Conservation (phyloP, 2,329 filamentous ascomycete genomes). For the Hypoxylon sp. region DNA sequence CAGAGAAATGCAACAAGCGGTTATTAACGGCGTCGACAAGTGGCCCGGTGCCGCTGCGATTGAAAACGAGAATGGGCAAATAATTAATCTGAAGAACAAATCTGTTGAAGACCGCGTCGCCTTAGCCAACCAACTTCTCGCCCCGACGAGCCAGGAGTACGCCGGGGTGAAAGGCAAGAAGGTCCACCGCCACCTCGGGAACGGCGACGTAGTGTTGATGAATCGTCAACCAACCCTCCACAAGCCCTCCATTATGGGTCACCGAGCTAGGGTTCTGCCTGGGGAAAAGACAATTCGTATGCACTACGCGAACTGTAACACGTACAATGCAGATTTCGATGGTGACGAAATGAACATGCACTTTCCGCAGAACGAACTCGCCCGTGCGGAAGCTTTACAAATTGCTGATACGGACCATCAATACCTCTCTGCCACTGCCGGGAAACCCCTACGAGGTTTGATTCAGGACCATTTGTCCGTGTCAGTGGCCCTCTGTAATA, state of each 20-base stretch:
- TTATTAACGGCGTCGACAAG: slow-evolving; percentile 92
- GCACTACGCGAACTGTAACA: slow-evolving; percentile 99
- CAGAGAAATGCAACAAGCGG: slow-evolving; percentile 93
- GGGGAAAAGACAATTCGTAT: slow-evolving; percentile 98
- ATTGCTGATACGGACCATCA: slow-evolving; percentile 98
- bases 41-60: slow-evolving; percentile 97
- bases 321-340: slow-evolving; percentile 99
- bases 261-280: slow-evolving; percentile 90
- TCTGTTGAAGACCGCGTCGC: slow-evolving; percentile 89
- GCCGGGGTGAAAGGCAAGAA: slow-evolving; percentile 92
- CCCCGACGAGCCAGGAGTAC: slow-evolving; percentile 81
- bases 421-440: slow-evolving; percentile 93
- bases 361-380: slow-evolving; percentile 97
- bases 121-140: slow-evolving; percentile 92
- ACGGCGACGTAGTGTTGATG: slow-evolving; percentile 98
- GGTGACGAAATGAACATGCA: slow-evolving; percentile 99
- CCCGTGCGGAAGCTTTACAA: slow-evolving; percentile 90
- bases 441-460: slow-evolving; percentile 92
- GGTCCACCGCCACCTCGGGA: slow-evolving; percentile 94
- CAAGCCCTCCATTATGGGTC: slow-evolving; percentile 99
- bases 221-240: slow-evolving; percentile 98
- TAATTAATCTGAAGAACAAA: slow-evolving; percentile 89
- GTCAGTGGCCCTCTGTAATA: slow-evolving; percentile 89
- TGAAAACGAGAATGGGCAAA: slow-evolving; percentile 94
- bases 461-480: slow-evolving; percentile 99